phyloP scores from a whole-genome alignment of 2,329 filamentous ascomycete genomes.

The Cylindrodendrum hubeiense region DNA sequence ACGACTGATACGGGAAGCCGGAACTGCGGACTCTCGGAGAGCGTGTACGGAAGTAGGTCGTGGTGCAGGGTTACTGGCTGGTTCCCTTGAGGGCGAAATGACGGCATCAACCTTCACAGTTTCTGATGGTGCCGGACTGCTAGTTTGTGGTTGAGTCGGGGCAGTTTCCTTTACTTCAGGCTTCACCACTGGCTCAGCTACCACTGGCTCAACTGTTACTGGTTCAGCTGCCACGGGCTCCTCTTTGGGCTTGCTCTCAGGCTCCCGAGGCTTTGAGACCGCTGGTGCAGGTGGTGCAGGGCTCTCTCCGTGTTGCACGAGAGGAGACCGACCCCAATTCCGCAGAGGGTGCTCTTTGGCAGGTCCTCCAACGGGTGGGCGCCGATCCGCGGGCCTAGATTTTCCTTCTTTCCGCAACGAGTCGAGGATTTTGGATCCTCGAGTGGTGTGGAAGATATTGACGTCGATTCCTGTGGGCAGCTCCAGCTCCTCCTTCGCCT shows the following conservation, averaged over 20 bases:
- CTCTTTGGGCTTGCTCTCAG: slow-evolving; percentile 5
- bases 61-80: slow-evolving; percentile 29
- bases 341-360: slow-evolving; percentile 54
- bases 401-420: slow-evolving; percentile 48
- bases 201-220: not conserved
- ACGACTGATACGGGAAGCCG: slow-evolving; percentile 86
- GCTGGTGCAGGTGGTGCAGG: slow-evolving; percentile 2
- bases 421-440: slow-evolving; percentile 59
- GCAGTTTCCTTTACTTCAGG: not conserved
- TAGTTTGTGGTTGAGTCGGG: slow-evolving; percentile 10
- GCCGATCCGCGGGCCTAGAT: slow-evolving; percentile 19
- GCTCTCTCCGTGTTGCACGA: slow-evolving; percentile 31
- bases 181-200: slow-evolving; percentile 2
- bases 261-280: slow-evolving; percentile 13
- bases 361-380: slow-evolving; percentile 30
- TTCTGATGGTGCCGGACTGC: slow-evolving; percentile 3
- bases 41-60: slow-evolving; percentile 63
- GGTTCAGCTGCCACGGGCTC: not conserved
- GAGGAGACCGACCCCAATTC: slow-evolving; percentile 47
- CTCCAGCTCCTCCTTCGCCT: slow-evolving; percentile 45
- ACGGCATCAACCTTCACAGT: slow-evolving; percentile 30
- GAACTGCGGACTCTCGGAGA: slow-evolving; percentile 90
- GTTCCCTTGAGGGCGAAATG: slow-evolving; percentile 44
- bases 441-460: slow-evolving; percentile 62
- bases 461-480: slow-evolving; percentile 57